Evolutionary conservation across 2,329 filamentous ascomycete species (phyloP).

Genomic region (Ascochyta viciae-villosae): DNA sequence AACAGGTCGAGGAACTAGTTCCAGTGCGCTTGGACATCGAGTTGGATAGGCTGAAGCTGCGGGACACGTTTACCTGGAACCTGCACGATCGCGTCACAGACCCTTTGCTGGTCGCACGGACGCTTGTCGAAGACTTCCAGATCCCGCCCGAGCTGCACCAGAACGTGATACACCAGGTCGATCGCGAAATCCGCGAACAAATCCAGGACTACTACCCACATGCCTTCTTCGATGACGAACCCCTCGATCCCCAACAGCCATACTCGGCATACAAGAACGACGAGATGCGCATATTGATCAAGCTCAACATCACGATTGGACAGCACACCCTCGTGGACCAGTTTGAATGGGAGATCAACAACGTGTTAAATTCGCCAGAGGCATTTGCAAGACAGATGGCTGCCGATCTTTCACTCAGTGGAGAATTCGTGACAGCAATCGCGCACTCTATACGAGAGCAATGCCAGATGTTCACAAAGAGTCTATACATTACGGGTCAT

Average conservation of each 20-base stretch:
- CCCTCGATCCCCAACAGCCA: constrained; percentile 85
- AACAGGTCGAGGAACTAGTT: constrained; percentile 89
- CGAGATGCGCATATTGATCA: constrained; percentile 95
- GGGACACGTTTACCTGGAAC: constrained; percentile 99
- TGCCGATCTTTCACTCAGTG: constrained; percentile 85
- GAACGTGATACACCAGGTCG: constrained; percentile 69
- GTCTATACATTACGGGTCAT: constrained; percentile 90
- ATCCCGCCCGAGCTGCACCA: constrained; percentile 72
- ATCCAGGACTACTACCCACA: constrained; percentile 93
- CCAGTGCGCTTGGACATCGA: constrained; percentile 93
- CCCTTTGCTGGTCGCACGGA: constrained; percentile 83
- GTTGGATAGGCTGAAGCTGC: constrained; percentile 91
- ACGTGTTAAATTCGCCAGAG: constrained; percentile 90
- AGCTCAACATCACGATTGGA: constrained; percentile 97
- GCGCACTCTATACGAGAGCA: constrained; percentile 98
- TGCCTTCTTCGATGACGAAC: constrained; percentile 86
- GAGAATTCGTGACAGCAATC: constrained; percentile 96
- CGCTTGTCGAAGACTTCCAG: constrained; percentile 84
- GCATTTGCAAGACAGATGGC: constrained; percentile 92
- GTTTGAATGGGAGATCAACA: constrained; percentile 99
- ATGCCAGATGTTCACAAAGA: constrained; percentile 90
- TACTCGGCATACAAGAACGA: constrained; percentile 98
- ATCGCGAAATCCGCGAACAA: constrained; percentile 83
- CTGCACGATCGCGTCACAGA: constrained; percentile 86
- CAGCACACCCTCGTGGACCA: constrained; percentile 93